Evolutionary conservation across 345 rosid species (phyloP).

Genomic region (Ceriops decandra): DNA sequence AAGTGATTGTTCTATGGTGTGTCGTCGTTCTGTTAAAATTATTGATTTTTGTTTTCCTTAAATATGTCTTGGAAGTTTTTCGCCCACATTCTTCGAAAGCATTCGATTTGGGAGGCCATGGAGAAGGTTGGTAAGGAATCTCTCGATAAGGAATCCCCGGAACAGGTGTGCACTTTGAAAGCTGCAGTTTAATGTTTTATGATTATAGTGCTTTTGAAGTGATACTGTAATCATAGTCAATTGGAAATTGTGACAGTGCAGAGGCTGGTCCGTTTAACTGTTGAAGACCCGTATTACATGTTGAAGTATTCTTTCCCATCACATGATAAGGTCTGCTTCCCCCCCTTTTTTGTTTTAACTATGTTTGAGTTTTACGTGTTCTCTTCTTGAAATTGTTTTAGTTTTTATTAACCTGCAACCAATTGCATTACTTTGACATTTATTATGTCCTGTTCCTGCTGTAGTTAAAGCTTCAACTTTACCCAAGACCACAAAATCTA

Average conservation of each 20-base stretch:
- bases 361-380: neutral
- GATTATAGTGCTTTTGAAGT: neutral
- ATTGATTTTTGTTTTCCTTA: conserved; percentile 9
- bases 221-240: conserved; percentile 19
- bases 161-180: conserved; percentile 55
- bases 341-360: neutral
- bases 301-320: conserved; percentile 57
- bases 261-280: conserved; percentile 70
- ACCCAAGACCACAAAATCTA: neutral
- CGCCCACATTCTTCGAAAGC: conserved; percentile 36
- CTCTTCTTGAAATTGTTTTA: neutral
- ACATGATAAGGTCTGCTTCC: conserved; percentile 48
- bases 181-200: neutral
- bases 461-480: neutral
- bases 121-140: conserved; percentile 39
- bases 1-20: neutral
- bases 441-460: neutral
- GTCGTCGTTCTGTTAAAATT: neutral
- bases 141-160: conserved; percentile 43
- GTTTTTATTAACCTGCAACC: neutral
- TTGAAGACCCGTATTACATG: conserved; percentile 49
- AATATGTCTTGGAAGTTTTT: conserved; percentile 33
- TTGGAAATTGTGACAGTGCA: conserved; percentile 51
- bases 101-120: conserved; percentile 37
- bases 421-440: neutral